Base-by-base conservation (phyloP, 805 yeast genomes). In the Ogataea methanolica region DNA sequence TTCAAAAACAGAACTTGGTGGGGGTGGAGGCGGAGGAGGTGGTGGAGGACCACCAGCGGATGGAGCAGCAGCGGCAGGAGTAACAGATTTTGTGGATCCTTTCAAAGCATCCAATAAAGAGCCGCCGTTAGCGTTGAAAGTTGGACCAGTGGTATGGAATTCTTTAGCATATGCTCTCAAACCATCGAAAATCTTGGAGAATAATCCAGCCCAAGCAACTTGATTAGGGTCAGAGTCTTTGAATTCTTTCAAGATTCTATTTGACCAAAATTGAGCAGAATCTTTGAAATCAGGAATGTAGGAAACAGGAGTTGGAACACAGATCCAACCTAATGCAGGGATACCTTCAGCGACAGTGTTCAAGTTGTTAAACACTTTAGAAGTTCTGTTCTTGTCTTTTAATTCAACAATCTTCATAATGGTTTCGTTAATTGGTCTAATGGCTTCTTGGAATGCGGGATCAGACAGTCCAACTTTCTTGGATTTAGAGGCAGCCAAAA, bases 1-100 rank as follows among this genome's bases (percentile, higher is more conserved):
- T 48, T 78, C 81, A 60, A 81, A 87, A 35, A 85, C 72, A 47
- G 82, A 70, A 9, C 95, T 82, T 26, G 96, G 92, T 9, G 96
- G 96, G 14, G 84, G 80, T 2, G 96, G 88, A 1, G 94, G 92
- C 4, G 96, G 96, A 2, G 97, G 97, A 16, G 96, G 97, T 16
- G 96, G 95, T 6, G 91, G 88, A 7, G 76, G 69, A 12, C 70
- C 59, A 5, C 70, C 56, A 29, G 66, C 56, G 2, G 70, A 49
- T 12, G 74, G 60, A 12, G 74, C 61, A 3, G 79, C 61, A 2
- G 72, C 57, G 14, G 69, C 53, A n/a, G 70, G 58, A n/a, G 53
- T 39, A 3, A 56, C 51, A 3, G 64, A 43, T 1, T 66, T 52
- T 7, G 67, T 43, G 21, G 36, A 31, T 6, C 34, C 42, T 17